Base-by-base conservation (phyloP, 176 grass and related monocot genomes). In the Bonia amplexicaulis region DNA sequence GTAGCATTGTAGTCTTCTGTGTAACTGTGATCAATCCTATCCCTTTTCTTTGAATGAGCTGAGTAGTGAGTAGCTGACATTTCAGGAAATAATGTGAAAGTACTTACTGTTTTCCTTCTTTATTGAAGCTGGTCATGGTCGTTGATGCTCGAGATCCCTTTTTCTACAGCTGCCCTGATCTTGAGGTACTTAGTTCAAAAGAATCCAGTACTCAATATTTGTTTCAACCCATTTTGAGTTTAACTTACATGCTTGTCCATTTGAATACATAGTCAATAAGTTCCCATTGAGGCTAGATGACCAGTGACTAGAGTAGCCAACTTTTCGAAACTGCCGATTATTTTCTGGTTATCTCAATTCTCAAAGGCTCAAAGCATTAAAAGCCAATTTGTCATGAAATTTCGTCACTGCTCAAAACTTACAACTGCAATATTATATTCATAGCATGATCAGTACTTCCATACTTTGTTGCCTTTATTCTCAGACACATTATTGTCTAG, bases 141-240 rank as follows among this genome's bases (percentile, higher is more conserved):
- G 88, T 95, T 40, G 90, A 92, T 89, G 86, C 93, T 83, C 85
- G 93, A 70, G 86, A 95, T 92, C 93, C 93, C 58, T 85, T 92
- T 66, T 90, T 95, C 84, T 95, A 92, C 71, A 75, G 88, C 7
- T 92, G 90, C 78, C 88, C 90, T 69, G 93, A 95, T 88, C 90
- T 95, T 69, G 93, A 95, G 90, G 93, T 95, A 84, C 79, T 71
- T 62, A 20, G 6, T 81, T 57, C 33, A 53, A 49, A 69, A 55
- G 29, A 73, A 51, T 48, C 5, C 27, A 73, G 25, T 49, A 47
- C 40, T 29, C 20, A 22, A 3, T 15, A 61, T 11, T 60, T 49
- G 37, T 53, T 19, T 10, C 23, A 39, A 76, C 44, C 15, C 51
- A 1, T 74, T 39, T 64, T 62, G 0, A 12, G 55, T 83, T 62